Evolutionary conservation across 179 eudicot genomes (phyloP), one percentile per base, ranked within the genome.

Genomic region (Nepenthes alata): DNA sequence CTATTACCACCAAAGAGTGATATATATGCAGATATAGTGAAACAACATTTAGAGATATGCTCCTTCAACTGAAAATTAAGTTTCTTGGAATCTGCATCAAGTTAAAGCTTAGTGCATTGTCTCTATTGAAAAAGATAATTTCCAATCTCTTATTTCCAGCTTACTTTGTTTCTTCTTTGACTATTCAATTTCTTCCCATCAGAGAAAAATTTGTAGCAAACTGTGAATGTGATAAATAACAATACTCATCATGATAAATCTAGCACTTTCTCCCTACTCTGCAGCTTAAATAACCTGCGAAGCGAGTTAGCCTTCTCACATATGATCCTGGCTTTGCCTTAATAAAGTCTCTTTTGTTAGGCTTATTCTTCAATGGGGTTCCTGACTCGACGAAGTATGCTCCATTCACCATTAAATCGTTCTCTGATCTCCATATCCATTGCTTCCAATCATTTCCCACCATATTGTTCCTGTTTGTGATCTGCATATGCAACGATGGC

Each of bases 361-460:
- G 51, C 8, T 64, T 54, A 2, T n/a, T 55, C 38, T 25, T 47
- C 59, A 64, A 45, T 5, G 67, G 60, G 0, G 39, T n/a, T 44
- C 67, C 67, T 0, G 67, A 64, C 11, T 64, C 53, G 3, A 41
- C 36, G 15, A 64, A 64, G 67, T 10, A 64, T 1, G 67, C 67
- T 10, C 67, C 67, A 2, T 64, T 64, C 37, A 54, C 11, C 37
- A 64, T 35, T 37, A 64, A 12, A 15, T 64, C 67, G 2, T 55
- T 55, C 60, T 64, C 60, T 1, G 67, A 55, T 64, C 58, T 55
- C 67, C 67, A 64, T 54, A 10, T 54, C 67, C 67, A 64, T 7
- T 4, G n/a, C 41, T 11, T 55, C 53, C 53, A 34, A 2, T 34
- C 38, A 6, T 14, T 35, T 11, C 44, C 67, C 1, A 48, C 11